Conservation (phyloP, 2,329 filamentous ascomycete genomes). For the Penicillium sp. region DNA sequence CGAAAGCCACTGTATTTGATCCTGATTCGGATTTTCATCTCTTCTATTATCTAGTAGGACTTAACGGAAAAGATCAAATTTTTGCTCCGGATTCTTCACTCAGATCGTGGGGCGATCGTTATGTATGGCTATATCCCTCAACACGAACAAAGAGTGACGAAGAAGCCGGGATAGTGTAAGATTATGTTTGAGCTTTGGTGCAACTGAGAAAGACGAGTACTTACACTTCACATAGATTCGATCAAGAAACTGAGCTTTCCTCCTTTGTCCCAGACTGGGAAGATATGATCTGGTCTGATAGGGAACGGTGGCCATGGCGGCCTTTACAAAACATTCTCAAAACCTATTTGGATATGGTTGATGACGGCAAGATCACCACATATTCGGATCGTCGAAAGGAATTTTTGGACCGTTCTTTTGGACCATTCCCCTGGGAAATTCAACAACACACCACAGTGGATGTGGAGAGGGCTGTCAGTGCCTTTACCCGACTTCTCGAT, state of each 20-base stretch:
- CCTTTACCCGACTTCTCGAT: neutral
- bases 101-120: conserved; percentile 3
- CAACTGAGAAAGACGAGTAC: neutral
- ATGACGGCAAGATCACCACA: conserved; percentile 12
- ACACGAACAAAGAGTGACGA: conserved; percentile 6
- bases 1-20: neutral
- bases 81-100: neutral
- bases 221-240: conserved; percentile 4
- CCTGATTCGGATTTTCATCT: conserved; percentile 2
- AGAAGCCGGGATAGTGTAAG: conserved; percentile 9
- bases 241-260: conserved; percentile 9
- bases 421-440: neutral
- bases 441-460: neutral
- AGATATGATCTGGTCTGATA: neutral
- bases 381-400: conserved; percentile 1
- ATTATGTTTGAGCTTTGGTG: neutral
- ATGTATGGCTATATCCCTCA: conserved; percentile 6
- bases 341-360: conserved; percentile 5
- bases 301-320: conserved; percentile 2
- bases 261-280: conserved; percentile 8
- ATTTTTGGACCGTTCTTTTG: neutral
- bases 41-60: conserved; percentile 2
- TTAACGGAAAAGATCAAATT: neutral
- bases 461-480: neutral
- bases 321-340: conserved; percentile 8